Conservation (phyloP, 257 asterid species). For the Henckelia pumila region DNA sequence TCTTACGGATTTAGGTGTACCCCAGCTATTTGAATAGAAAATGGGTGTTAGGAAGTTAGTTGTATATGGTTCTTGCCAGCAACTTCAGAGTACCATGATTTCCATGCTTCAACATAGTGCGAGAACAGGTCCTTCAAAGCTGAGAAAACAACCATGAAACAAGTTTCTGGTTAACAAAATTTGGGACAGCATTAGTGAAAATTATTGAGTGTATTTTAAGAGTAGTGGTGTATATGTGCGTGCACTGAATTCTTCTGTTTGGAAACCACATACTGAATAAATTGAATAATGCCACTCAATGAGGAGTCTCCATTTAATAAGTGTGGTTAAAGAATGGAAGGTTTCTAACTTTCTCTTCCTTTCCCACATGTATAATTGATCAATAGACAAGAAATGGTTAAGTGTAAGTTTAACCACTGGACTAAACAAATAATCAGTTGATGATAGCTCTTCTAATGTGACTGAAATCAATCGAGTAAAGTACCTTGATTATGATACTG, state of each 20-base stretch:
- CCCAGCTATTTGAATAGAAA: neutral
- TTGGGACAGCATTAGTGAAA: slow-evolving; percentile 3
- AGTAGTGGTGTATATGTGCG: slow-evolving; percentile 4
- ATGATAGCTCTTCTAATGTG: neutral
- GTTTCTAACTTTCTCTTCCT: slow-evolving; percentile 1
- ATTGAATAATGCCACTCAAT: neutral
- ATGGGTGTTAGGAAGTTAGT: slow-evolving; percentile 36
- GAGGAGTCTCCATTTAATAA: neutral
- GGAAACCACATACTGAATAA: neutral
- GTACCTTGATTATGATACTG: slow-evolving; percentile 93
- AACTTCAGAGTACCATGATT: slow-evolving; percentile 87
- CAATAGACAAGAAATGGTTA: neutral
- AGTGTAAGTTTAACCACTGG: neutral
- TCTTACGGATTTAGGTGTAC: slow-evolving; percentile 18
- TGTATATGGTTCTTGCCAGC: slow-evolving; percentile 70
- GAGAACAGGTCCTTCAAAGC: slow-evolving; percentile 83
- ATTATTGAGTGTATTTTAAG: neutral
- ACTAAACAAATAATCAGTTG: neutral
- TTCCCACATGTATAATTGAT: neutral
- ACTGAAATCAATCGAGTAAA: neutral
- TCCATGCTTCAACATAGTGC: slow-evolving; percentile 94
- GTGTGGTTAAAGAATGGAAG: neutral
- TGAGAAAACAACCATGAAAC: slow-evolving; percentile 39
- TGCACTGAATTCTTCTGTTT: neutral
- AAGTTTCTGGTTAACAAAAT: slow-evolving; percentile 19